These are phyloP conservation scores for Geotrichum candidum DNA, from an alignment of 1,139 yeast genomes.

Conservation along the genomic window DNA sequence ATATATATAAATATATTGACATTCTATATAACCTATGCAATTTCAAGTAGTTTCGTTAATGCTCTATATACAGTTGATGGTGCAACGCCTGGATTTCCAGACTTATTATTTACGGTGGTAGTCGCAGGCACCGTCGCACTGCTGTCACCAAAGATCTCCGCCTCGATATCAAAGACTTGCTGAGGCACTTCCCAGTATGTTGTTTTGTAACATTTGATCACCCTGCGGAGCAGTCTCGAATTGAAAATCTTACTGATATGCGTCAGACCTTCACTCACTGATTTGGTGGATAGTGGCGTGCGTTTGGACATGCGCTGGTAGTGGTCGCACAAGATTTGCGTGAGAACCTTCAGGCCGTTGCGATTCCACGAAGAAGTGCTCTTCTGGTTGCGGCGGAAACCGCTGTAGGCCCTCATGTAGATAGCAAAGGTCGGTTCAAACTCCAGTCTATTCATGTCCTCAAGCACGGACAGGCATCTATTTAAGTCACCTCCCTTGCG, in stretches of 20 bases:
- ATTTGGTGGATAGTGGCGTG: background rate
- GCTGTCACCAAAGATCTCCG: background rate
- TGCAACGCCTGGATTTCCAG: background rate
- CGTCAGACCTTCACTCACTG: background rate
- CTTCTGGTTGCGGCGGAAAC: slow-evolving; percentile 6
- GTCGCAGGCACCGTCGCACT: background rate
- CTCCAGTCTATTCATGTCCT: slow-evolving; percentile 5
- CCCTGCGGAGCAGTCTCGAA: slow-evolving; percentile 1
- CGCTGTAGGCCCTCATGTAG: slow-evolving; percentile 6
- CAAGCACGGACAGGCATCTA: background rate
- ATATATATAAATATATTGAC: background rate
- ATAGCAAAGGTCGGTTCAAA: background rate
- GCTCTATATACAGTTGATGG: slow-evolving; percentile 13
- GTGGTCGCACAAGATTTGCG: slow-evolving; percentile 3
- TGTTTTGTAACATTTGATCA: slow-evolving; percentile 7
- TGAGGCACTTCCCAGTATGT: slow-evolving; percentile 9
- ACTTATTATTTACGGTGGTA: background rate
- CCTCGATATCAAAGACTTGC: background rate
- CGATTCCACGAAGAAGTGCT: slow-evolving; percentile 9
- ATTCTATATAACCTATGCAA: background rate
- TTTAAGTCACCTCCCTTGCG: slow-evolving; percentile 3
- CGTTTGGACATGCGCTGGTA: slow-evolving; percentile 3
- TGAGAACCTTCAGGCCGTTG: slow-evolving; percentile 4
- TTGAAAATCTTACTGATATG: background rate
- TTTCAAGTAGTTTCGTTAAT: slow-evolving; percentile 5